Evolutionary conservation across 106 monocot species (phyloP).

Genomic region (Narthecium ossifragum): DNA sequence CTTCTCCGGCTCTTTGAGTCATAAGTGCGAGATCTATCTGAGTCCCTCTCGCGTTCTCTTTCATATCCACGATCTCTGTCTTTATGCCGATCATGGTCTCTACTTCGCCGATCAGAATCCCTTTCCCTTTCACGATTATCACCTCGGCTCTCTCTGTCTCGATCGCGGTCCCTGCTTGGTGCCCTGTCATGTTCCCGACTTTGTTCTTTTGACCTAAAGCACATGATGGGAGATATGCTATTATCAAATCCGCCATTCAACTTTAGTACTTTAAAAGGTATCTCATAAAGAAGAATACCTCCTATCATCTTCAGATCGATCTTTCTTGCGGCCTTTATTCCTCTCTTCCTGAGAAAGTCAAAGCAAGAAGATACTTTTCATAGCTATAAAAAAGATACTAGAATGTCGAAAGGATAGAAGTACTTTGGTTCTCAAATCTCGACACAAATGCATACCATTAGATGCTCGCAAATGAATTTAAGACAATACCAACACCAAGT

Average conservation of each 20-base stretch:
- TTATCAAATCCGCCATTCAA: neutral
- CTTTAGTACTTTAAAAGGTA: neutral
- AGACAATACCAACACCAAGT: no score
- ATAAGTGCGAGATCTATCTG: constrained; percentile 30
- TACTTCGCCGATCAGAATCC: constrained; percentile 47
- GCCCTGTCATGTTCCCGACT: constrained; percentile 27
- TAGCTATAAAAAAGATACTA: no score
- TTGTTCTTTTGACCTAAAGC: constrained; percentile 55
- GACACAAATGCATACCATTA: no score
- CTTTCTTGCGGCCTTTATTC: constrained; percentile 47
- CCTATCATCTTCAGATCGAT: constrained; percentile 46
- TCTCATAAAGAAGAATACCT: constrained; percentile 20
- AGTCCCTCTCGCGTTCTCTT: constrained; percentile 31
- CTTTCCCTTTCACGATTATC: constrained; percentile 31
- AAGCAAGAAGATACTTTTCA: no score
- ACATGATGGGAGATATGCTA: neutral
- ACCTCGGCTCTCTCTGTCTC: constrained; percentile 24
- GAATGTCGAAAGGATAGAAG: no score
- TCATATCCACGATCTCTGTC: constrained; percentile 50
- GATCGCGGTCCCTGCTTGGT: constrained; percentile 41
- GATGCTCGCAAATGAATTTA: no score
- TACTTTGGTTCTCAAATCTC: no score
- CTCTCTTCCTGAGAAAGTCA: constrained; percentile 70
- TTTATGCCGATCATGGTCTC: constrained; percentile 42
- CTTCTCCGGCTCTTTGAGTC: constrained; percentile 51